Percentiles rank a stretch among this genome's conserved stretches.
Evolutionary conservation across 768 basidiomycete species (phyloP).

Genomic region (Pleurotus cornucopiae): DNA sequence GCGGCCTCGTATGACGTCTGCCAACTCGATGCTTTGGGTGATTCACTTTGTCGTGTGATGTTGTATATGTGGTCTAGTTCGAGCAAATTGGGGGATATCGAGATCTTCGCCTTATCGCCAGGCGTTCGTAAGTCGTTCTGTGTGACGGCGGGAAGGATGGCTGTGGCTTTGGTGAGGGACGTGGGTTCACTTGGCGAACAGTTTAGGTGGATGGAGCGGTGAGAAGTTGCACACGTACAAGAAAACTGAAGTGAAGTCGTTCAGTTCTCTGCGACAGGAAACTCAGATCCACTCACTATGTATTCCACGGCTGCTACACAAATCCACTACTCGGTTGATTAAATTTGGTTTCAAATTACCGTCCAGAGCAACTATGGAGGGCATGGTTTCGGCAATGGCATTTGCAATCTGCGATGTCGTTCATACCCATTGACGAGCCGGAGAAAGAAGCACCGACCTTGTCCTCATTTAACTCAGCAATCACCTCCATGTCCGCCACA

Average conservation of each 20-base stretch:
- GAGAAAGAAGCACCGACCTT: constrained; percentile 25
- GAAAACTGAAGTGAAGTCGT: constrained; percentile 45
- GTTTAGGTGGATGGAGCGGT: constrained; percentile 4
- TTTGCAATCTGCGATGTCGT: constrained; percentile 40
- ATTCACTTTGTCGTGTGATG: constrained; percentile 37
- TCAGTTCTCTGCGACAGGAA: not conserved
- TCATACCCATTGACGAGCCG: not conserved
- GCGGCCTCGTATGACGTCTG: constrained; percentile 54
- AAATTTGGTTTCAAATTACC: constrained; percentile 63
- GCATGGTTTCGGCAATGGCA: constrained; percentile 43
- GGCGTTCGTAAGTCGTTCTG: not conserved
- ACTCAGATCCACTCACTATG: constrained; percentile 46
- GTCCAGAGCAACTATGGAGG: constrained; percentile 66
- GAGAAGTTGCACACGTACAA: constrained; percentile 47
- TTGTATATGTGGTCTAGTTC: constrained; percentile 67
- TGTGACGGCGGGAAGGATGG: constrained; percentile 60
- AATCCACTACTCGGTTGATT: constrained; percentile 45
- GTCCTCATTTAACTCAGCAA: constrained; percentile 42
- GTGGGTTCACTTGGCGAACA: constrained; percentile 75
- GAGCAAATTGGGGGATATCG: constrained; percentile 79
- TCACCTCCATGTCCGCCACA: constrained; percentile 87
- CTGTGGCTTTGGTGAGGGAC: constrained; percentile 73
- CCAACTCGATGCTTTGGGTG: constrained; percentile 59
- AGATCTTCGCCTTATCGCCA: constrained; percentile 26
- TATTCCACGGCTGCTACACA: constrained; percentile 45